phyloP scores from a whole-genome alignment of 192 early-diverging fungal genomes.

The Umbelopsis vinacea region DNA sequence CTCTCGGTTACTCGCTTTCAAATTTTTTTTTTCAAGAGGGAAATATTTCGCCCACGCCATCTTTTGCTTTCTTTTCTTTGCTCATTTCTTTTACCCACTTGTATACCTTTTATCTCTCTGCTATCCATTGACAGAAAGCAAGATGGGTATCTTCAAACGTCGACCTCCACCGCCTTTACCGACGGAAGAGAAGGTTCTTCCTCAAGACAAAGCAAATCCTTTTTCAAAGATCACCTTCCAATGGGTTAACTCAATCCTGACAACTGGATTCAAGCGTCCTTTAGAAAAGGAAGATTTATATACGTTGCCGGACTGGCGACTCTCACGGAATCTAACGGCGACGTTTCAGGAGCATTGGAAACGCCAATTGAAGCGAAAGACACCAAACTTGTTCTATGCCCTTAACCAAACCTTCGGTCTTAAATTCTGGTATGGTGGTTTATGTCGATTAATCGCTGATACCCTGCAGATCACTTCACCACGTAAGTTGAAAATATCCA shows the following conservation, averaged over 20 bases:
- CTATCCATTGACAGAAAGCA: background rate
- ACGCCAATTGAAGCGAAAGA: conserved; percentile 35
- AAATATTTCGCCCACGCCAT: too few relatives aligned
- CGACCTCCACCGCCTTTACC: conserved; percentile 14
- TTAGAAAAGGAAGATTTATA: conserved; percentile 70
- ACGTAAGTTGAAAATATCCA: conserved; percentile 16
- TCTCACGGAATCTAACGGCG: conserved; percentile 32
- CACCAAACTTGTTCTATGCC: conserved; percentile 43
- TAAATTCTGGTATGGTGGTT: conserved; percentile 47
- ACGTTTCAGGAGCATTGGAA: conserved; percentile 41
- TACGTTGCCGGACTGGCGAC: conserved; percentile 38
- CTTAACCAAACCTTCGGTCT: conserved; percentile 43
- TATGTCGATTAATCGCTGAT: conserved; percentile 43
- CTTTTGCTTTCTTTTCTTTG: background rate
- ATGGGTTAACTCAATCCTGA: conserved; percentile 68
- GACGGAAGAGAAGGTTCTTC: conserved; percentile 20
- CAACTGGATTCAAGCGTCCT: conserved; percentile 67
- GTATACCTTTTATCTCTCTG: background rate
- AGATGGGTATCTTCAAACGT: conserved; percentile 19
- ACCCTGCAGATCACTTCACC: conserved; percentile 35
- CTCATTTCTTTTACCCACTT: background rate
- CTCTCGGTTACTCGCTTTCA: background rate
- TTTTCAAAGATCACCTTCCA: conserved; percentile 62
- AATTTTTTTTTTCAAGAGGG: background rate
- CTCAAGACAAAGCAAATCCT: conserved; percentile 59